A percentile compares a stretch with the other conserved stretches of the same genome.
Evolutionary conservation across 345 rosid species (phyloP).

Genomic region (Clausena lansium): DNA sequence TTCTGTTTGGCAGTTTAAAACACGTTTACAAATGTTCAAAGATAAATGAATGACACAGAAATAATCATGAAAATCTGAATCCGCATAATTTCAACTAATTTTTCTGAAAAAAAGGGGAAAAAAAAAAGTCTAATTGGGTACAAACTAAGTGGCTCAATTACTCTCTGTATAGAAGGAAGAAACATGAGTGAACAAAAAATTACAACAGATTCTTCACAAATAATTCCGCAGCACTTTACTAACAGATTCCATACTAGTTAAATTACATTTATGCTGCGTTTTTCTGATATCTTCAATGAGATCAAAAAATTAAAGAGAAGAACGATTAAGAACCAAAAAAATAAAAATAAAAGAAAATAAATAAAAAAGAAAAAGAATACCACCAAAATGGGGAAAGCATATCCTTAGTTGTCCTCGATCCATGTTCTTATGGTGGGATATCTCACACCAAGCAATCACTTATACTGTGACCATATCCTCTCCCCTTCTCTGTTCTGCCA

Average conservation of each 20-base stretch:
- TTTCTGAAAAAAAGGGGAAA: too few relatives aligned
- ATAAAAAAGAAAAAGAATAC: slow-evolving; percentile 30
- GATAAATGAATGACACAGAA: too few relatives aligned
- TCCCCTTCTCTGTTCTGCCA: slow-evolving; percentile 52
- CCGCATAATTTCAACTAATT: too few relatives aligned
- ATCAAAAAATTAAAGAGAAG: slow-evolving; percentile 13
- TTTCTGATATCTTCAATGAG: slow-evolving; percentile 28
- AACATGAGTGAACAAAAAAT: slow-evolving; percentile 1
- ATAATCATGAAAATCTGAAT: too few relatives aligned
- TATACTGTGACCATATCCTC: slow-evolving; percentile 51
- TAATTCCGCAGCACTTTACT: slow-evolving; percentile 36
- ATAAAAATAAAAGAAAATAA: neutral
- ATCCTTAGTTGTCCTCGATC: slow-evolving; percentile 11
- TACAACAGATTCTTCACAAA: slow-evolving; percentile 18
- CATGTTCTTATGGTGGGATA: slow-evolving; percentile 4
- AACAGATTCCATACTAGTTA: slow-evolving; percentile 34
- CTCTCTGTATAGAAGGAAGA: slow-evolving; percentile 10
- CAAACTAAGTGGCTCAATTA: slow-evolving; percentile 5
- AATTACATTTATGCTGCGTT: slow-evolving; percentile 34
- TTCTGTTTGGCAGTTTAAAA: too few relatives aligned
- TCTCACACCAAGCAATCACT: slow-evolving; percentile 13
- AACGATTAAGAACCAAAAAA: neutral
- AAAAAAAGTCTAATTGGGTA: neutral
- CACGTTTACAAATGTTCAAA: too few relatives aligned
- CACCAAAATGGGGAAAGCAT: slow-evolving; percentile 29